Evolutionary conservation across 176 grass and related monocot genomes (phyloP), one percentile per base, ranked within the genome.

Genomic region (Juncus inflexus): DNA sequence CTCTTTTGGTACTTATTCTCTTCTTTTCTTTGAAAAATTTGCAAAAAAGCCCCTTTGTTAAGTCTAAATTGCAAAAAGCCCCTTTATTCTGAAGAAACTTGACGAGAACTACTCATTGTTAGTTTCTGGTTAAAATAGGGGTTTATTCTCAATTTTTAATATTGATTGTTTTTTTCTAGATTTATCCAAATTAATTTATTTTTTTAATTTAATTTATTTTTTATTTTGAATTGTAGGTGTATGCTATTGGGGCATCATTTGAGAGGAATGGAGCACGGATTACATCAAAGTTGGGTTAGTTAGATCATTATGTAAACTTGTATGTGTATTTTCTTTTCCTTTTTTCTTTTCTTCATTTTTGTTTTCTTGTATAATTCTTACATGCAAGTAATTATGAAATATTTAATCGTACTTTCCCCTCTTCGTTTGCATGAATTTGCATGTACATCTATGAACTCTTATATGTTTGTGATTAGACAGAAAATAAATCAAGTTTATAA

Each of bases 231-330:
- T 56, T 74, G 37, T 55, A 76, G 73, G 73, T 76, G 73, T 41
- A 76, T 76, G 73, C 47, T 76, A 36, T 62, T 76, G 73, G 73
- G 73, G 37, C 73, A 76, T 76, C 61, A 76, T 49, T 65, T 76
- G 73, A 76, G 73, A 76, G 73, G 61, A 62, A 64, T 76, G 52
- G 73, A 76, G 73, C 52, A 76, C 42, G 53, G 73, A 56, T 76
- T 76, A 60, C 73, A 76, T 56, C 60, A 63, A 28, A 76, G 73
- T 64, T 76, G 61, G 47, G 61, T 56, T 36, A 64, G 63, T 28
- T 62, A 64, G 61, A 52, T 41, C 6, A 3, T 4, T 70, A 70
- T 70, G 19, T 70, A 70, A 56, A 70, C 37, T 7, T 70, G 67
- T 70, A 70, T 70, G 67, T 70, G 11, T 42, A 56, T 58, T 70